phyloP scores from a whole-genome alignment of 768 basidiomycete species.

The Jaapia argillacea region DNA sequence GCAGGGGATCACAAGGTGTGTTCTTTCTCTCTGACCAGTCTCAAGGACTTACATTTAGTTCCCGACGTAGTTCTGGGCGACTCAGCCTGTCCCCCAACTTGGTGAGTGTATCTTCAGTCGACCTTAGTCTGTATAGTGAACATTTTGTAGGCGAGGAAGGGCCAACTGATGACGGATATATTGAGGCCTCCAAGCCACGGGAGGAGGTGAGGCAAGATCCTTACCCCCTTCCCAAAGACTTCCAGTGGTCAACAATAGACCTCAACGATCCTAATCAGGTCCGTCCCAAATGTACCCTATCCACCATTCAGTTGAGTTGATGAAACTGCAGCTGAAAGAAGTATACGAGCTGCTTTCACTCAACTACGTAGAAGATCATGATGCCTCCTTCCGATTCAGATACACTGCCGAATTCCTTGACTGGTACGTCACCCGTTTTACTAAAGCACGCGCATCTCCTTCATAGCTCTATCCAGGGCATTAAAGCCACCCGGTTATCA shows the following conservation, averaged over 20 bases:
- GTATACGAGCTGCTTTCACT: slow-evolving; percentile 85
- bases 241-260: slow-evolving; percentile 84
- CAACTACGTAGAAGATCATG: slow-evolving; percentile 95
- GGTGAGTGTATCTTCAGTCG: slow-evolving; percentile 33
- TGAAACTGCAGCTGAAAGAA: slow-evolving; percentile 75
- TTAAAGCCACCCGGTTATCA: slow-evolving; percentile 88
- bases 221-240: slow-evolving; percentile 82
- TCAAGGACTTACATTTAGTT: neutral
- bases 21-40: neutral
- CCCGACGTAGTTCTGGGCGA: slow-evolving; percentile 98
- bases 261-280: slow-evolving; percentile 71
- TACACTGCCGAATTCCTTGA: slow-evolving; percentile 90
- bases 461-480: slow-evolving; percentile 47
- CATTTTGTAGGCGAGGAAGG: slow-evolving; percentile 47
- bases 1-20: slow-evolving; percentile 84
- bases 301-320: neutral
- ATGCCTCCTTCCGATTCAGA: slow-evolving; percentile 93
- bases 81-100: slow-evolving; percentile 92
- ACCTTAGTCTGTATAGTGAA: neutral
- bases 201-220: slow-evolving; percentile 84
- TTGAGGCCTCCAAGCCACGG: slow-evolving; percentile 70
- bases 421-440: slow-evolving; percentile 59
- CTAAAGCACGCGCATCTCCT: too few species aligned
- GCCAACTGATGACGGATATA: slow-evolving; percentile 72
- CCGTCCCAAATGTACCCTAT: slow-evolving; percentile 10